Base-by-base conservation (phyloP, 2,329 filamentous ascomycete species). In the Dactylellina haptotyla region DNA sequence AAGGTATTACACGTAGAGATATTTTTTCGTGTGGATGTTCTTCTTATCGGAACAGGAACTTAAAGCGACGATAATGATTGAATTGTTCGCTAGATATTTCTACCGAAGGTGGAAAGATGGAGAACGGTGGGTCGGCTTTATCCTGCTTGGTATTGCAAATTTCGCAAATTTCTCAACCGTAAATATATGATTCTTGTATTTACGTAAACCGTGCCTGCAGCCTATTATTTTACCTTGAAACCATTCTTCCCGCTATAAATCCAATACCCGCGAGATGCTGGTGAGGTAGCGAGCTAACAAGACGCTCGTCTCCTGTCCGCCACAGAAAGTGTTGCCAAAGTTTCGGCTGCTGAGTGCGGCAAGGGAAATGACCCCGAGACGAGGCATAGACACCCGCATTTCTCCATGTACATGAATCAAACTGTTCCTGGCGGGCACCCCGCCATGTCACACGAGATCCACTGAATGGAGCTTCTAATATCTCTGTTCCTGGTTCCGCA, bases 321-420 rank as follows among this genome's bases (percentile, higher is more conserved):
- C 14, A 50, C 8, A 14, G 5, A 10, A 41, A 14, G 45, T 39
- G 28, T 50, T 63, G 46, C 10, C n/a, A 4, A n/a, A 41, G 30
- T 23, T 58, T 54, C 63, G 63, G 63, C 45, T 59, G 48, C 16
- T 54, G 32, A 9, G 23, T 34, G 37, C 63, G 62, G 62, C 41
- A 66, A 54, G 5, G 30, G 12, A 20, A 25, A 25, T 4, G 20
- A 10, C 66, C 41, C 50, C 66, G 66, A 71, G 66, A 71, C 66
- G 66, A 63, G 66, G 43, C 14, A 6, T 26, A 20, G 8, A 62
- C 14, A 54, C 34, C 41, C 9, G n/a, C 1, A 32, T 41, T 37
- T 64, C 61, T 56, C 51, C 51, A 28, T 43, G 34, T 26, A 10
- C 18, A 46, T 20, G 10, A 20, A 12, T 2, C 14, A n/a, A 41